Evolutionary conservation across 2,329 filamentous ascomycete species (phyloP).

Genomic region (Phaeoacremonium minimum): DNA sequence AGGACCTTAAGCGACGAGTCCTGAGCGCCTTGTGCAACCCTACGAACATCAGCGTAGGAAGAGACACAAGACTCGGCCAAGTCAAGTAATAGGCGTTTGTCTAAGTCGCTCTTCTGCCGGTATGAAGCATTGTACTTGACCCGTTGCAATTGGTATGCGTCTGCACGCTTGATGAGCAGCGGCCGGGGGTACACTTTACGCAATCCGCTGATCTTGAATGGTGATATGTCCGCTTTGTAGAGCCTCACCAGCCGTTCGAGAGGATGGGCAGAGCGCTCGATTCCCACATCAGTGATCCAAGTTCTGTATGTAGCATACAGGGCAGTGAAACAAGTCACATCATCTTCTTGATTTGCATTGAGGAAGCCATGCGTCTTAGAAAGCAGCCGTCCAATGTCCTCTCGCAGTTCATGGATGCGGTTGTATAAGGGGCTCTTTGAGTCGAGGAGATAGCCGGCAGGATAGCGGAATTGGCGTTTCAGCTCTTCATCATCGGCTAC

Average conservation of each 20-base stretch:
- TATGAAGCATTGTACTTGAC: constrained; percentile 89
- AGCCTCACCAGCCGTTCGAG: constrained; percentile 82
- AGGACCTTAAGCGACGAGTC: constrained; percentile 92
- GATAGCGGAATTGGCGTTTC: constrained; percentile 82
- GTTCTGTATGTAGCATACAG: constrained; percentile 89
- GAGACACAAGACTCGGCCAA: constrained; percentile 87
- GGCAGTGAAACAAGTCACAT: constrained; percentile 91
- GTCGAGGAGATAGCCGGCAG: constrained; percentile 78
- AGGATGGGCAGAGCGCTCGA: constrained; percentile 90
- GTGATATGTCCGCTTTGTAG: constrained; percentile 79
- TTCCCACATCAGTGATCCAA: constrained; percentile 97
- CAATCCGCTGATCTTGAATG: constrained; percentile 91
- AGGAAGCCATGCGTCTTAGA: constrained; percentile 84
- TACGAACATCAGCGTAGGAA: constrained; percentile 90
- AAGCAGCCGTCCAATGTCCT: constrained; percentile 73
- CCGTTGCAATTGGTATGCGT: constrained; percentile 92
- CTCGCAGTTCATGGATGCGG: constrained; percentile 75
- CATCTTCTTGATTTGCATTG: constrained; percentile 81
- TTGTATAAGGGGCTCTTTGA: constrained; percentile 60
- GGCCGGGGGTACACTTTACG: constrained; percentile 91
- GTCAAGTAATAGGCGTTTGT: constrained; percentile 79
- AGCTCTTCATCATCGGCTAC: constrained; percentile 76
- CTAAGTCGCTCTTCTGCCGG: constrained; percentile 82
- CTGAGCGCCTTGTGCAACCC: constrained; percentile 84
- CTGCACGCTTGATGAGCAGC: constrained; percentile 85